Conservation (phyloP, 306 rosid species). For the Hippophae gyantsensis region DNA sequence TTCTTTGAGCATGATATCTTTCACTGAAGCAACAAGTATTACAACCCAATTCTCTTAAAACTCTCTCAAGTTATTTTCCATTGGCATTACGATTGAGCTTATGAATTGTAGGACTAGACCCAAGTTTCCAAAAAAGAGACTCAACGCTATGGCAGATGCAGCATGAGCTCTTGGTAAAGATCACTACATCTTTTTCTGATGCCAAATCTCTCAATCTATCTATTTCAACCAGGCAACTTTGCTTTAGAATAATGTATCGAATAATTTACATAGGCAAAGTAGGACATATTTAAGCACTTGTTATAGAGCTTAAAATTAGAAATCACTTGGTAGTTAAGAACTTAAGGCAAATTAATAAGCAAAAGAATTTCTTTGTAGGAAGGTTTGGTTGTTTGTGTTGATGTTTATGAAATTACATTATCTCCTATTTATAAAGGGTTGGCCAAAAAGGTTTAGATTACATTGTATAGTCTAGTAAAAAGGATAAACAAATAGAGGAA, state of each 20-base stretch:
- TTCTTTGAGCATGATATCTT: slow-evolving; percentile 84
- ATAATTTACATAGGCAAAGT: slow-evolving; percentile 46
- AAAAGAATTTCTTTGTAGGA: too few relatives aligned
- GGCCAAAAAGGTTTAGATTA: slow-evolving; percentile 23
- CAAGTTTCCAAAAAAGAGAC: slow-evolving; percentile 80
- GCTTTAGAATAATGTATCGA: slow-evolving; percentile 29
- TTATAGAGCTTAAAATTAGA: too few relatives aligned
- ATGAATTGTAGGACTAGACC: slow-evolving; percentile 88
- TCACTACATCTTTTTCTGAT: slow-evolving; percentile 87
- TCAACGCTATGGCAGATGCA: slow-evolving; percentile 90
- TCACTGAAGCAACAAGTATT: slow-evolving; percentile 73
- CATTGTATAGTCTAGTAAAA: slow-evolving; percentile 27
- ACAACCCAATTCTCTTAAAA: slow-evolving; percentile 67
- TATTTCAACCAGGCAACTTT: slow-evolving; percentile 28
- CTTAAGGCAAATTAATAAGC: slow-evolving; percentile 20
- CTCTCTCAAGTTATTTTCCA: slow-evolving; percentile 87
- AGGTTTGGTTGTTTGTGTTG: too few relatives aligned
- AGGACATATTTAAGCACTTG: neutral
- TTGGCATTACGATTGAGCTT: slow-evolving; percentile 64
- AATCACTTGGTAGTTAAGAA: too few relatives aligned
- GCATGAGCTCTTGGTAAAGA: slow-evolving; percentile 91
- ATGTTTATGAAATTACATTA: too few relatives aligned
- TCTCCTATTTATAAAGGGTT: too few relatives aligned
- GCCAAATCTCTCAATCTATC: slow-evolving; percentile 78
- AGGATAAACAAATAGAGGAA: slow-evolving; percentile 18